Conservation (phyloP, 305 asterid species). For the Fraxinus latifolia region DNA sequence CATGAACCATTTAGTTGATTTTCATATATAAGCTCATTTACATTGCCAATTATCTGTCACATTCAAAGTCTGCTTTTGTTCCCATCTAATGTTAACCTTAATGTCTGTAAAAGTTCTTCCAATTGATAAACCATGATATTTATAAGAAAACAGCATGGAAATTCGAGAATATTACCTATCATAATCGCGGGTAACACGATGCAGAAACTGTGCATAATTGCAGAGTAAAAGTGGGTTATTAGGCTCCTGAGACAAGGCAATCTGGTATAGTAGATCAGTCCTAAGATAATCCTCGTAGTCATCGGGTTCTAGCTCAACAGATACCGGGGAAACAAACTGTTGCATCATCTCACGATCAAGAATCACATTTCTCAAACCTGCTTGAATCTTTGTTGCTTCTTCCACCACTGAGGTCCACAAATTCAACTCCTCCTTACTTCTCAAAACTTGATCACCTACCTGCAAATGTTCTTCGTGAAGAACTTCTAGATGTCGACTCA, state of each 20-base stretch:
- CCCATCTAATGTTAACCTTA: not conserved
- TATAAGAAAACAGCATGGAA: not conserved
- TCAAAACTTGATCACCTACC: conserved; percentile 19
- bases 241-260: conserved; percentile 57
- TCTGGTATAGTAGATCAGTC: conserved; percentile 64
- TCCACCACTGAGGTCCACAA: conserved; percentile 64
- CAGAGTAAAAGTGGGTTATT: conserved; percentile 60
- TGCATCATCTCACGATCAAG: conserved; percentile 42
- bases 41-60: not conserved
- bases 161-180: conserved; percentile 47
- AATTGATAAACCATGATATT: not conserved
- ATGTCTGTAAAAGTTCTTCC: not conserved
- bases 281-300: conserved; percentile 41
- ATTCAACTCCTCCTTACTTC: conserved; percentile 35
- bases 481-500: conserved; percentile 9
- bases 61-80: not conserved
- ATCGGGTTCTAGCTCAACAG: conserved; percentile 54
- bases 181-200: conserved; percentile 49
- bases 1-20: not conserved
- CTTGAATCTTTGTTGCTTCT: conserved; percentile 45
- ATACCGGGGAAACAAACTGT: conserved; percentile 57
- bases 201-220: conserved; percentile 73
- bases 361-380: conserved; percentile 21
- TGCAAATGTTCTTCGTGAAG: not conserved
- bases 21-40: not conserved